Evolutionary conservation across 169 alveolate species (phyloP), one percentile per base, ranked within the genome.

Genomic region (Eimeria brunetti): DNA sequence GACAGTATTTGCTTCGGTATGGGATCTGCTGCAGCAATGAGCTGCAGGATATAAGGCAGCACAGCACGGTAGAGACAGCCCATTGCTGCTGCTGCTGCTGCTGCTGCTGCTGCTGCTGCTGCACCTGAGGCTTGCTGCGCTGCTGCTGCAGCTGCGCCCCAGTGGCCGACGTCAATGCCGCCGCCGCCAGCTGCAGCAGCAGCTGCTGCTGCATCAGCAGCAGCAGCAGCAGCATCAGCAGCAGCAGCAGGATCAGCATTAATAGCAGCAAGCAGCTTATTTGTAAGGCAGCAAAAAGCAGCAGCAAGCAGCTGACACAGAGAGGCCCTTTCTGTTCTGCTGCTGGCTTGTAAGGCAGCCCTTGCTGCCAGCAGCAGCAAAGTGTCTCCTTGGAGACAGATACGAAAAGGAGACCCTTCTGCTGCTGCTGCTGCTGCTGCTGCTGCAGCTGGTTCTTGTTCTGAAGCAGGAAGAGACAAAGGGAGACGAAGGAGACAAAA

Each of bases 1-100:
- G 88, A 12, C 88, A 78, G 30, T 46, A 78, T 44, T 69, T 78
- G 88, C 27, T 11, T 20, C 5, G 88, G 88, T 14, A 49, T 24
- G 60, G 88, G 88, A 49, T 78, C 64, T 6, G 56, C n/a, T 14
- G 69, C 14, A 12, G 88, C 88, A 78, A 78, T 46, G 36, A 78
- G 22, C 88, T 78, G 46, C 88, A 78, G 22, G 27, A 78, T 11
- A 53, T 41, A 38, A 12, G 88, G 88, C 88, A 78, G 44, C 69
- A 78, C 88, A 24, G 64, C 88, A 4, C 44, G 51, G 64, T 78
- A 78, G 44, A 78, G 88, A 11, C 49, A 44, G 7, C 69, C 88
- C 41, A 46, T 22, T 5, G 88, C 88, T 5, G n/a, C 88, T 78
- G 88, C 88, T 44, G 88, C 88, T 6, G 88, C 88, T 14, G 64